These are phyloP conservation scores for Pichia californica DNA, from an alignment of 805 yeast genomes.

Conservation along the genomic window DNA sequence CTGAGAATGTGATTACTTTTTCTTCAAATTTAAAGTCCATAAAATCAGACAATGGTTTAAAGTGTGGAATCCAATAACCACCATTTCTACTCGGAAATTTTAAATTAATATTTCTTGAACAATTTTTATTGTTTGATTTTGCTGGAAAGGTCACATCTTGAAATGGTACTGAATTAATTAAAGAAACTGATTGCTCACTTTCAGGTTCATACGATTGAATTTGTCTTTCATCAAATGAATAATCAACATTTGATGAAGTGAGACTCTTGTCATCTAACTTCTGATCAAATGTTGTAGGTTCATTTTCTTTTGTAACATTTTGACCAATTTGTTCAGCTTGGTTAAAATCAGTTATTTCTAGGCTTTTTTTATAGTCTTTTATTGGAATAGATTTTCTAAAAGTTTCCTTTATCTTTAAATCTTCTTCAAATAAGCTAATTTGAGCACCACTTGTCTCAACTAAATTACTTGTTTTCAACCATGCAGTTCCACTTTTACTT, in stretches of 20 bases:
- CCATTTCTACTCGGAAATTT: constrained; percentile 2
- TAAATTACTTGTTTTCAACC: not conserved
- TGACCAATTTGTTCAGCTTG: too few species aligned
- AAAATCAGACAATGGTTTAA: constrained; percentile 4
- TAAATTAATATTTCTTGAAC: not conserved
- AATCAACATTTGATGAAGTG: too few species aligned
- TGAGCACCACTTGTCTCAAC: not conserved
- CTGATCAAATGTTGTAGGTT: too few species aligned
- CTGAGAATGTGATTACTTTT: not conserved
- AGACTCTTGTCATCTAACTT: too few species aligned
- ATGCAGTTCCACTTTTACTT: constrained; percentile 1
- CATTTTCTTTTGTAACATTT: too few species aligned
- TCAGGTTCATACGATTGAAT: too few species aligned
- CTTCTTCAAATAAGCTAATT: not conserved
- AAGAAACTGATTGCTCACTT: too few species aligned
- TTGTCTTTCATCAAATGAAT: too few species aligned
- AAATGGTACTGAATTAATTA: too few species aligned
- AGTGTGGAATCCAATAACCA: not conserved
- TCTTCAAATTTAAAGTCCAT: not conserved
- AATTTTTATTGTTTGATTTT: not conserved
- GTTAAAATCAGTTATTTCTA: too few species aligned
- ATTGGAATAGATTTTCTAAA: not conserved
- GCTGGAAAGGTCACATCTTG: not conserved
- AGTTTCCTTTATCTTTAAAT: not conserved
- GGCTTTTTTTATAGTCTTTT: too few species aligned